phyloP scores from a whole-genome alignment of 2,329 filamentous ascomycete genomes.

The Ascochyta pisi region DNA sequence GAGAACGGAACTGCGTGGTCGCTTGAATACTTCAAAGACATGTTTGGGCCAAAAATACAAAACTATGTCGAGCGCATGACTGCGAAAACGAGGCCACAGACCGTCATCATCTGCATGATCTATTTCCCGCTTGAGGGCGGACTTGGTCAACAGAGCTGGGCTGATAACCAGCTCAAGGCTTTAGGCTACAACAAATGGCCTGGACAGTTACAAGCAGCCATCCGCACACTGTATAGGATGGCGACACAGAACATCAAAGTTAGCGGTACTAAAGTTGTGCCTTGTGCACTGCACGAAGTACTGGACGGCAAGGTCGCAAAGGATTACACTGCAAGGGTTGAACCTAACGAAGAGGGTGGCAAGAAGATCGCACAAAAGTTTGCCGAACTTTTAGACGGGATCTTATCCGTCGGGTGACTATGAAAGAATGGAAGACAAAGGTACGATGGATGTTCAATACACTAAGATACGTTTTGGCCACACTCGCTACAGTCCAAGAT shows the following conservation, averaged over 20 bases:
- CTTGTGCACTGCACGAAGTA: slow-evolving; percentile 43
- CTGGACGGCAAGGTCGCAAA: slow-evolving; percentile 38
- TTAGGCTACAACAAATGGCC: slow-evolving; percentile 43
- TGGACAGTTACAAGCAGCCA: slow-evolving; percentile 41
- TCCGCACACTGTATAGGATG: slow-evolving; percentile 40
- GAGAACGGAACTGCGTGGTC: slow-evolving; percentile 34
- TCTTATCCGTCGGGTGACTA: neutral
- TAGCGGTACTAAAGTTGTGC: slow-evolving; percentile 39
- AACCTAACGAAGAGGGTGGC: slow-evolving; percentile 44
- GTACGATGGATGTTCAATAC: no score
- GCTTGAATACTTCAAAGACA: slow-evolving; percentile 39
- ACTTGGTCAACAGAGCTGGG: slow-evolving; percentile 42
- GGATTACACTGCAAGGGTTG: slow-evolving; percentile 47
- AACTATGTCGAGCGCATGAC: slow-evolving; percentile 37
- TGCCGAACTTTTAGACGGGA: slow-evolving; percentile 22
- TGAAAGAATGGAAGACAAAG: neutral
- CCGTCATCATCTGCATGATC: slow-evolving; percentile 49
- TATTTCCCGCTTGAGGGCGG: slow-evolving; percentile 46
- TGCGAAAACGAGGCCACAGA: slow-evolving; percentile 40
- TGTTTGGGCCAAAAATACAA: slow-evolving; percentile 40
- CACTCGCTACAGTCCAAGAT: neutral
- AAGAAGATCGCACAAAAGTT: slow-evolving; percentile 45
- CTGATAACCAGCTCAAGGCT: slow-evolving; percentile 37
- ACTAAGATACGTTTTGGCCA: no score
- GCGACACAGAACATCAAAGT: slow-evolving; percentile 38